Percentiles rank a stretch among this genome's conserved stretches.
These are phyloP conservation scores for Beauveria scarabaeidicola DNA, from an alignment of 2,329 filamentous ascomycete genomes.

Conservation along the genomic window DNA sequence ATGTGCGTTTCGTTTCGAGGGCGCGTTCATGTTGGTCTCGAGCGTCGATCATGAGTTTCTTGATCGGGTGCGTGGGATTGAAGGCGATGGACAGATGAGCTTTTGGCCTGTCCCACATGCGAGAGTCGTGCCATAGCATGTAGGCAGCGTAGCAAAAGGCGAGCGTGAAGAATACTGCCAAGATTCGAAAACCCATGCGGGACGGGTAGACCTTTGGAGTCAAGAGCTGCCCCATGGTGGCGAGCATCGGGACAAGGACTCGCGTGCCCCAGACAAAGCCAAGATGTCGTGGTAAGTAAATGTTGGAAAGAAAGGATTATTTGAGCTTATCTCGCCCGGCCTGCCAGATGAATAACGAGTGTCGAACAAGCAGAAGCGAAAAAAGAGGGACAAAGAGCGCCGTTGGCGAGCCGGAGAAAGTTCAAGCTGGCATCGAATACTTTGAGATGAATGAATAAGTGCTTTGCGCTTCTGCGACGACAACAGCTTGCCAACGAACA, in stretches of 20 bases:
- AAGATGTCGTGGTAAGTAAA: neutral
- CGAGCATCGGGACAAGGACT: neutral
- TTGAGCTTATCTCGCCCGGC: too few relatives aligned
- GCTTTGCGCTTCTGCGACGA: too few relatives aligned
- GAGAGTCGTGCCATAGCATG: slow-evolving; percentile 22
- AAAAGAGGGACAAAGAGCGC: too few relatives aligned
- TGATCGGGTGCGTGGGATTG: slow-evolving; percentile 38
- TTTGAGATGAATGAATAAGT: too few relatives aligned
- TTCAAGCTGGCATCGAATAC: too few relatives aligned
- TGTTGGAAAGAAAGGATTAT: too few relatives aligned
- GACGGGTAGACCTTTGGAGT: slow-evolving; percentile 17
- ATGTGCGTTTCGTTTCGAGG: slow-evolving; percentile 34
- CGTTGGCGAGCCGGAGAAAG: too few relatives aligned
- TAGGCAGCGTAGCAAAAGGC: slow-evolving; percentile 22
- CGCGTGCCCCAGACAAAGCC: neutral
- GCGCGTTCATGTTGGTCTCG: slow-evolving; percentile 33
- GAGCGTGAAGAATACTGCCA: slow-evolving; percentile 19
- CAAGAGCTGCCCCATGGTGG: neutral
- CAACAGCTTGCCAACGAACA: too few relatives aligned
- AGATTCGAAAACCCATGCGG: slow-evolving; percentile 22
- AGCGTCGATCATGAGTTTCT: slow-evolving; percentile 39
- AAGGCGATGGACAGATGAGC: slow-evolving; percentile 16
- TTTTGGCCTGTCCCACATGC: slow-evolving; percentile 19
- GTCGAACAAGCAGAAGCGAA: too few relatives aligned
- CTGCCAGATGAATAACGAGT: too few relatives aligned